Base-by-base conservation (phyloP, 2,329 filamentous ascomycete genomes). In the Aspergillus quadricinctus region DNA sequence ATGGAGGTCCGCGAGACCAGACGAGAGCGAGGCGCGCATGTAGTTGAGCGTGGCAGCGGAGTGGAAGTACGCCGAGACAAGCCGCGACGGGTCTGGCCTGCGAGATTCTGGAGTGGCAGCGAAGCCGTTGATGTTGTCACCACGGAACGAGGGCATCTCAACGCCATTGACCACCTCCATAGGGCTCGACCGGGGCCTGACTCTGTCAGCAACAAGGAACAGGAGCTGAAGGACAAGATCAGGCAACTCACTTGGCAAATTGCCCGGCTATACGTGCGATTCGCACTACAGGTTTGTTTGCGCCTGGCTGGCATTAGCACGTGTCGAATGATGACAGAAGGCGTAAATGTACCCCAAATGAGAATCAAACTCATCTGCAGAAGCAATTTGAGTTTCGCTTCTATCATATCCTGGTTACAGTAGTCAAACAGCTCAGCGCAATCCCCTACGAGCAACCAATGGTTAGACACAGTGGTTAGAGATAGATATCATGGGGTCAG, bases 361-460 rank as follows among this genome's bases (percentile, higher is more conserved):
- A 99, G 81, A 1, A 99, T 90, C 65, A 99, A 78, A 63, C 90
- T 96, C 93, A 99, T 97, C 77, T 99, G 94, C 57, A 99, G 80
- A 29, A 99, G 83, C 27, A 99, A 84, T 78, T 97, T 97, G 75
- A 97, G 91, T 80, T 97, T 99, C 61, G 90, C 88, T 76, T 97
- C 92, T 65, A 99, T 97, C 62, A 89, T 88, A 14, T 84, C 83
- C 72, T 92, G 88, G 66, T 89, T 87, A 75, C 94, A 99, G 80
- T 99, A 99, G 74, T 94, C 91, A 69, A 99, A 99, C 9, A 97
- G 83, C 78, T 99, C 94, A 17, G 94, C 94, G 70, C 94, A 99
- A 77, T 99, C 94, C 49, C 77, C 74, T 77, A 54, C 10, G 14
- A 40, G 31, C 17, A 40, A 29, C 50, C 31, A 55, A 50, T 53